Evolutionary conservation across 352 stramenopile species (phyloP), one percentile per base, ranked within the genome.

Genomic region (Blastocystis sp.): DNA sequence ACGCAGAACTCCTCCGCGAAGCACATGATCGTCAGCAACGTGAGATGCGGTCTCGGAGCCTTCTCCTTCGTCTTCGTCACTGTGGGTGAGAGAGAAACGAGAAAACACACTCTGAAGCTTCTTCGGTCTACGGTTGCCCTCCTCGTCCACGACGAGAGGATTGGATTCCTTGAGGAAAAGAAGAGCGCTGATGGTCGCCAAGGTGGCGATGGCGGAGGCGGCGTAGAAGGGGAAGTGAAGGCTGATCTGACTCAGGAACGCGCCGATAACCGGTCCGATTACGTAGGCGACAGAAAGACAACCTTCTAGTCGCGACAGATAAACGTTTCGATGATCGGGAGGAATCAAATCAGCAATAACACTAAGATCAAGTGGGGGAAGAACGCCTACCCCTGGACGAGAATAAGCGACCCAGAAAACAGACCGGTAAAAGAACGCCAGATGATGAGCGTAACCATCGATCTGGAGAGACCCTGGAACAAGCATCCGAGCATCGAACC

Each of bases 161-260:
- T 85, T 85, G 1, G 75, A 76, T 48, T 85, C 75, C n/a, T 85
- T 73, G 16, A 85, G 36, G 53, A 85, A 76, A 18, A 85, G 29
- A 3, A 85, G 34, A 7, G 75, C 57, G 8, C 51, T 42, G 48
- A 85, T 72, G 21, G 32, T 76, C 16, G 63, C 63, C 9, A 85
- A 27, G 38, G 36, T 38, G n/a, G 75, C 53, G 4, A 61, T 38
- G 51, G 56, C 75, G 51, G 18, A 48, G 48, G 75, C 75, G 21
- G 59, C 42, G 24, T 61, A 85, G 38, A 85, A 48, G 4, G 57
- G 63, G 40, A 85, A 76, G 24, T 85, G 63, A 42, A 61, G 56
- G 42, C 59, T 85, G 11, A 85, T 42, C 27, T 85, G 57, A 64
- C 48, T 51, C 32, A 85, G 18, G 21, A 85, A 16, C 21, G 49